Evolutionary conservation across 257 asterid genomes (phyloP), one percentile per base, ranked within the genome.

Genomic region (Solanum okadae): DNA sequence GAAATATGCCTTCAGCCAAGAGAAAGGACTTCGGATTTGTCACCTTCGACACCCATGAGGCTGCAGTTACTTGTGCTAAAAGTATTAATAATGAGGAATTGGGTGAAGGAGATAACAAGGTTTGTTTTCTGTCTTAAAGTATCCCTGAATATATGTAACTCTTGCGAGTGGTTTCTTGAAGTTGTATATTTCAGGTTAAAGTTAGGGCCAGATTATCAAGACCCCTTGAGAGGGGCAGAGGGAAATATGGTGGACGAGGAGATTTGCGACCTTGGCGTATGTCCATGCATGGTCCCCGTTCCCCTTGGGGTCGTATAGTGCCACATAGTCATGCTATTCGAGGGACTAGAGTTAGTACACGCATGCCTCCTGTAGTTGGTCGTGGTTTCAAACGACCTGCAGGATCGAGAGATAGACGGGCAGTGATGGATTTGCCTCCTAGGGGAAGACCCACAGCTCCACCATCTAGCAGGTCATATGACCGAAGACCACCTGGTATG

Each of bases 1-100:
- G 98, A 61, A 95, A 97, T 89, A 97, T 96, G 99, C 98, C 99
- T 83, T 94, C 99, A 18, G 99, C 99, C 70, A 94, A 95, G 95
- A 93, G 99, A 92, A 97, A 94, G 92, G 99, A 97, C 91, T 97
- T 97, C 72, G 99, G 99, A 85, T 97, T 97, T 86, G 99, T 97
- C 37, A 93, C 98, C 13, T 97, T 97, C 86, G 96, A 91, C 87
- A 89, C 94, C 81, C 99, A 97, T 88, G 99, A 97, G 84, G 95
- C 98, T 40, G 99, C 99, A 25, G 95, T 96, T 42, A 92, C 92
- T 65, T 97, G 99, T 87, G 98, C 99, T 72, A 96, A 96, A 93
- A 89, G 93, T 89, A 97, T 97, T 90, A 96, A 97, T 88, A 97
- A 97, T 33, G 97, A 94, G 89, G 98, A 94, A 86, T 85, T 97